A percentile compares a stretch with the other conserved stretches of the same genome.
Evolutionary conservation across 768 basidiomycete genomes (phyloP).

Genomic region (Boletellus ananas): DNA sequence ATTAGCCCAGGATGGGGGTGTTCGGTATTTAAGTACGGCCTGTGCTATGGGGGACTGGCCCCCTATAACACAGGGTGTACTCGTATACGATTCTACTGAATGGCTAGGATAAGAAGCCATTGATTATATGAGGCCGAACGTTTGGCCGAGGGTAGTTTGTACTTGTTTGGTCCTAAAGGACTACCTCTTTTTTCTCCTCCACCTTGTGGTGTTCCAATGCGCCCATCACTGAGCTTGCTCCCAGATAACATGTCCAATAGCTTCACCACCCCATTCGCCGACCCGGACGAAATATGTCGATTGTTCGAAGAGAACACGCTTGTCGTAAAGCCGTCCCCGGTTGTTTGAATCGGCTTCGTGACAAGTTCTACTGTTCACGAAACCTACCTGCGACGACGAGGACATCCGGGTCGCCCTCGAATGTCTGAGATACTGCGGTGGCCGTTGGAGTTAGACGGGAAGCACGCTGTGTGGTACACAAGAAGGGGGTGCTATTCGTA

Average conservation of each 20-base stretch:
- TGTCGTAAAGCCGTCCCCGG: conserved; percentile 9
- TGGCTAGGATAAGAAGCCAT: too few relatives aligned
- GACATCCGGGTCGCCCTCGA: conserved; percentile 22
- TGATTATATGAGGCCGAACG: too few relatives aligned
- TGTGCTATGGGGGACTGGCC: too few relatives aligned
- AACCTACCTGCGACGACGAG: conserved; percentile 28
- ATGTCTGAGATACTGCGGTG: conserved; percentile 22
- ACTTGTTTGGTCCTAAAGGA: too few relatives aligned
- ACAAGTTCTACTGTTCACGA: conserved; percentile 26
- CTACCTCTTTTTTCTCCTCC: too few relatives aligned
- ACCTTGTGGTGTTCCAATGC: conserved; percentile 19
- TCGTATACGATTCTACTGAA: too few relatives aligned
- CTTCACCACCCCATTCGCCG: conserved; percentile 14
- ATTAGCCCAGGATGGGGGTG: too few relatives aligned
- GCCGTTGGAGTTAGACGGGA: conserved; percentile 31
- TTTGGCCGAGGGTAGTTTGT: too few relatives aligned
- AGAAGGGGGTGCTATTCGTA: conserved; percentile 34
- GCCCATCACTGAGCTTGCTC: conserved; percentile 11
- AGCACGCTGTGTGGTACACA: conserved; percentile 31
- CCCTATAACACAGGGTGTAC: too few relatives aligned
- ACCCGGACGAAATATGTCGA: conserved; percentile 25
- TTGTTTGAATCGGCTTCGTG: conserved; percentile 15
- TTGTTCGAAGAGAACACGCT: conserved; percentile 31
- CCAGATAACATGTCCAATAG: conserved; percentile 29
- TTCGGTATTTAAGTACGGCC: too few relatives aligned